Base-by-base conservation (phyloP, 441 rosid species). In the Eruca vesicaria region DNA sequence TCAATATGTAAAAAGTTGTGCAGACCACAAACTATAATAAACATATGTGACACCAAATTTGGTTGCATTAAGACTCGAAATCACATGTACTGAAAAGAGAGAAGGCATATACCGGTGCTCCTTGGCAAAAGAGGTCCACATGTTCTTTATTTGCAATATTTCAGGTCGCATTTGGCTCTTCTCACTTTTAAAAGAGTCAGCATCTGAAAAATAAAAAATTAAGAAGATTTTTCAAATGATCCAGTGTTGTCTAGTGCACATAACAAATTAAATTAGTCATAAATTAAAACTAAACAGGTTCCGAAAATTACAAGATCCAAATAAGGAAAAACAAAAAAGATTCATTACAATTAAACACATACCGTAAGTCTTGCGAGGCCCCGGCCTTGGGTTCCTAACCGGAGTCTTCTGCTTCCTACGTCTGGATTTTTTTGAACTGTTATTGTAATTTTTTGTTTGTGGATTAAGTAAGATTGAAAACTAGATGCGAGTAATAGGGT, bases 91-190 rank as follows among this genome's bases (percentile, higher is more conserved):
- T 63, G 74, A 50, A 70, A 78, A 74, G 28, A 65, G 61, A 62
- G 5, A 21, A 66, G 36, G 74, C 23, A 74, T 43, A 45, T 85
- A 94, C 99, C 96, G 86, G 76, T 94, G 99, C 83, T 94, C 89
- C 75, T 97, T 88, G 78, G 87, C 96, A 73, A 94, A 94, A 7
- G 98, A 96, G 82, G 89, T 94, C 99, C 99, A 96, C 81, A 93
- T 63, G 80, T 96, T 98, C 99, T 92, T 96, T 80, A 96, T 88
- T 78, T 85, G 95, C 83, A 96, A 93, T 82, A 93, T 98, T 80
- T 90, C 99, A 21, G 94, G 98, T 14, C 18, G 6, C 97, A 96
- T 87, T 98, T 96, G 86, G 96, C 86, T 84, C 90, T 96, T 21
- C 74, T 79, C 74, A 60, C 66, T 73, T 79, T 61, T 70, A 60